Percentiles rank a stretch among this genome's conserved stretches.
Evolutionary conservation across 345 rosid species (phyloP).

Genomic region (Salix caprea): DNA sequence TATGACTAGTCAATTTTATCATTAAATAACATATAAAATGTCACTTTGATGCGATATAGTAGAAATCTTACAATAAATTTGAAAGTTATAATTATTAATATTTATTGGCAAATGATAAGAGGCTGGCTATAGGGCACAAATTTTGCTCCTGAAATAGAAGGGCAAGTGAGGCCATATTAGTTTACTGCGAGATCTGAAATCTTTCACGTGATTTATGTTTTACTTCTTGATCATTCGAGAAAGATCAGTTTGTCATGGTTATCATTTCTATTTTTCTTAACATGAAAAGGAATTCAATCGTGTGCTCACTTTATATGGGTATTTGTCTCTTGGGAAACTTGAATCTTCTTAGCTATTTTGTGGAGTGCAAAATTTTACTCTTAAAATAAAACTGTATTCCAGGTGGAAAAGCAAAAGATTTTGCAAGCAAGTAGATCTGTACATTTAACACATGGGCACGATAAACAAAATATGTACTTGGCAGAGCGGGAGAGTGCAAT

Average conservation of each 20-base stretch:
- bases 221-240: neutral
- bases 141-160: neutral
- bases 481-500: conserved; percentile 15
- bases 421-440: conserved; percentile 55
- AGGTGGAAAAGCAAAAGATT: conserved; percentile 88
- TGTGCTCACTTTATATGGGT: neutral
- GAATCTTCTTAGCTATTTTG: neutral
- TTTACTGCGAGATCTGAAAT: neutral
- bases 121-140: neutral
- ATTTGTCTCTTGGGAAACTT: neutral
- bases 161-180: neutral
- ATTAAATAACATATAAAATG: neutral
- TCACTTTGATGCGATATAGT: neutral
- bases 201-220: neutral
- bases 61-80: neutral
- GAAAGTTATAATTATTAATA: neutral
- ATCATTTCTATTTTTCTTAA: neutral
- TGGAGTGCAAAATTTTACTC: neutral
- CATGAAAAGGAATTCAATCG: neutral
- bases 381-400: conserved; percentile 16
- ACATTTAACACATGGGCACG: conserved; percentile 32
- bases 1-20: neutral
- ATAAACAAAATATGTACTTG: conserved; percentile 28
- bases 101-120: neutral
- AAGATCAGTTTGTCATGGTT: neutral